Conservation (phyloP, 2,329 filamentous ascomycete species). For the Talaromyces sp. region DNA sequence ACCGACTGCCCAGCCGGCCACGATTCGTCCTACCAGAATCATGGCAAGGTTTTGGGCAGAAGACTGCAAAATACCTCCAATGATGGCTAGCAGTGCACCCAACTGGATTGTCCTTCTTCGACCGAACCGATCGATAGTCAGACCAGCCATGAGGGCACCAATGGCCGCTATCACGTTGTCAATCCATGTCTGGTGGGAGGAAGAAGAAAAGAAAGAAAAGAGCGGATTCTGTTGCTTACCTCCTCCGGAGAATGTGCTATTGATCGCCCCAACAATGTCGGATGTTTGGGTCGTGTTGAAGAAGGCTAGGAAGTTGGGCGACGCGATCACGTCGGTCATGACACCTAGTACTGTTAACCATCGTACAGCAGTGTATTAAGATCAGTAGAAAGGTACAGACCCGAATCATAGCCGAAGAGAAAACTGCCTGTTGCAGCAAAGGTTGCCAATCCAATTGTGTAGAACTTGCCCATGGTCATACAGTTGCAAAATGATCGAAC, state of each 20-base stretch:
- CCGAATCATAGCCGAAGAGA: conserved; percentile 48
- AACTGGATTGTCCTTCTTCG: conserved; percentile 57
- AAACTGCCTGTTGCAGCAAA: conserved; percentile 20
- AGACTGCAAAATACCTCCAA: conserved; percentile 58
- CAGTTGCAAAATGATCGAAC: too few relatives aligned
- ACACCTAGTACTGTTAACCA: too few relatives aligned
- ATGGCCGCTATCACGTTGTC: conserved; percentile 36
- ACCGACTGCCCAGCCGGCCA: conserved; percentile 47
- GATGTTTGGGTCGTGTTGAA: conserved; percentile 40
- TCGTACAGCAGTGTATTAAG: too few relatives aligned
- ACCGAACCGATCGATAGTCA: conserved; percentile 59
- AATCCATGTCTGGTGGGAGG: not conserved
- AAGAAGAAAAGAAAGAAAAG: not conserved
- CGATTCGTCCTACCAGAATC: conserved; percentile 53
- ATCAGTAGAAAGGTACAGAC: too few relatives aligned
- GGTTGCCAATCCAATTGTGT: conserved; percentile 7
- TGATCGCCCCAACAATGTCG: conserved; percentile 58
- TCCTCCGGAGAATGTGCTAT: conserved; percentile 59
- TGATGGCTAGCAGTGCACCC: conserved; percentile 53
- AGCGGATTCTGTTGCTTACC: too few relatives aligned
- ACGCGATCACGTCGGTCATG: conserved; percentile 10
- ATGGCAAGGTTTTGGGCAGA: conserved; percentile 53
- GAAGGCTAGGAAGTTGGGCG: conserved; percentile 43
- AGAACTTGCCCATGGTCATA: conserved; percentile 6
- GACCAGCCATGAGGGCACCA: conserved; percentile 50